A percentile compares a stretch with the other conserved stretches of the same genome.
Evolutionary conservation across 1,139 yeast species (phyloP).

Genomic region (Hyphopichia khmerensis): DNA sequence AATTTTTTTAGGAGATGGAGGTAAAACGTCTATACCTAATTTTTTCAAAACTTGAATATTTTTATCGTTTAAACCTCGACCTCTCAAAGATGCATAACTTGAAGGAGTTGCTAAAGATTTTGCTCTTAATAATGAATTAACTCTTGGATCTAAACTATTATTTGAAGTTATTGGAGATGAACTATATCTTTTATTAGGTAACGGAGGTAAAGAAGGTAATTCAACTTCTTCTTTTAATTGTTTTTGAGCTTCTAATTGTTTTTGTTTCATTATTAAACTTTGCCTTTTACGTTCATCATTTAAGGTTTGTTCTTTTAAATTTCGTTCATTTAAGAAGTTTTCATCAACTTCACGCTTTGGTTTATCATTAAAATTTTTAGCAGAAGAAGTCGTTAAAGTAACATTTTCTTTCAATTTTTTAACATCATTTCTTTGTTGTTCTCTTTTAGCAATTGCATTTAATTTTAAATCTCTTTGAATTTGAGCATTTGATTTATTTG

Average conservation of each 20-base stretch:
- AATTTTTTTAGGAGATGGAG: slow-evolving; percentile 21
- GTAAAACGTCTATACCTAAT: slow-evolving; percentile 39
- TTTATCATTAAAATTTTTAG: slow-evolving; percentile 3
- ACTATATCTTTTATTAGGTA: slow-evolving; percentile 12
- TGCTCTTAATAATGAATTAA: slow-evolving; percentile 36
- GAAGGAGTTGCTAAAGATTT: slow-evolving; percentile 35
- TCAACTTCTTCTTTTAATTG: slow-evolving; percentile 24
- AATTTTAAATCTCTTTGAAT: slow-evolving; percentile 4
- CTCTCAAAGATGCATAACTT: slow-evolving; percentile 22
- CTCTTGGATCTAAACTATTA: slow-evolving; percentile 35
- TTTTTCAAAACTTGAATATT: slow-evolving; percentile 42
- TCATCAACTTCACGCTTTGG: not conserved
- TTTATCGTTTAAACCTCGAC: slow-evolving; percentile 20
- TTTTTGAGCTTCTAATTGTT: slow-evolving; percentile 31
- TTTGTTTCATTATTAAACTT: slow-evolving; percentile 21
- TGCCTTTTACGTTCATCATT: slow-evolving; percentile 16
- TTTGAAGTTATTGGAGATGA: not conserved
- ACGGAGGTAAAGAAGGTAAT: slow-evolving; percentile 4
- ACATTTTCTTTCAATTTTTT: slow-evolving; percentile 5
- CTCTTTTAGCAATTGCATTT: not conserved
- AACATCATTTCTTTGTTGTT: not conserved
- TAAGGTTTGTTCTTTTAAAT: slow-evolving; percentile 5
- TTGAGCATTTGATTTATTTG: not conserved
- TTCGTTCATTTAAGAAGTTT: not conserved
- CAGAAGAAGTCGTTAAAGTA: not conserved